Evolutionary conservation across 345 rosid genomes (phyloP).

Genomic region (Corymbia maculata): DNA sequence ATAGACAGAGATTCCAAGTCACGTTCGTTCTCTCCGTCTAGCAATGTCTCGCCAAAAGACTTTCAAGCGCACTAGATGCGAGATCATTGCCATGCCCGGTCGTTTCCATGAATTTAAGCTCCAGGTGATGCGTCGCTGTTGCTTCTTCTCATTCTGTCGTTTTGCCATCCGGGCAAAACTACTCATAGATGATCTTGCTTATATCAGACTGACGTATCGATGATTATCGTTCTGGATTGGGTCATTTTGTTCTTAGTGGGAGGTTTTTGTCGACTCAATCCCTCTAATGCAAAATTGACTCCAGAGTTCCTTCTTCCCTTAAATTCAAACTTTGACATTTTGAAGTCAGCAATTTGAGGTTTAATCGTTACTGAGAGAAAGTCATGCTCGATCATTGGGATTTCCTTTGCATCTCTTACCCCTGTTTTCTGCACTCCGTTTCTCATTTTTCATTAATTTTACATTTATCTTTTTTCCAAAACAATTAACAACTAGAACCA

Average conservation of each 20-base stretch:
- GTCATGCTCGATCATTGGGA: fast-evolving
- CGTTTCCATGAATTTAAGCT: background rate
- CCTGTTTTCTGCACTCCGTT: background rate
- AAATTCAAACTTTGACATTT: background rate
- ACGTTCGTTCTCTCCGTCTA: background rate
- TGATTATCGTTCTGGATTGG: too few species aligned
- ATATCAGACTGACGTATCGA: fast-evolving
- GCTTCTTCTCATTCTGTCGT: too few species aligned
- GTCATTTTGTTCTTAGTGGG: too few species aligned
- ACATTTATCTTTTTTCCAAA: too few species aligned
- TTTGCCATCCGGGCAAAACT: too few species aligned
- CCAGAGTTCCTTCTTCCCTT: background rate
- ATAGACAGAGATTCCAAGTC: background rate
- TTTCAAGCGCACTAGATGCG: fast-evolving
- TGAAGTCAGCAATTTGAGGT: background rate
- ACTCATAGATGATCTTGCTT: too few species aligned
- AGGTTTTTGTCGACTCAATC: too few species aligned
- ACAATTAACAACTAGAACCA: background rate
- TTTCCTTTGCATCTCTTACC: background rate
- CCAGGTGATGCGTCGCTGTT: background rate
- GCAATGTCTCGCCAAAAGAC: background rate
- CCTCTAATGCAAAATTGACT: background rate
- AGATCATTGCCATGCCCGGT: background rate
- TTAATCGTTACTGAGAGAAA: fast-evolving
- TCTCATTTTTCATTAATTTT: too few species aligned